phyloP scores from a whole-genome alignment of 768 basidiomycete genomes.

The Austroboletus eburneus region DNA sequence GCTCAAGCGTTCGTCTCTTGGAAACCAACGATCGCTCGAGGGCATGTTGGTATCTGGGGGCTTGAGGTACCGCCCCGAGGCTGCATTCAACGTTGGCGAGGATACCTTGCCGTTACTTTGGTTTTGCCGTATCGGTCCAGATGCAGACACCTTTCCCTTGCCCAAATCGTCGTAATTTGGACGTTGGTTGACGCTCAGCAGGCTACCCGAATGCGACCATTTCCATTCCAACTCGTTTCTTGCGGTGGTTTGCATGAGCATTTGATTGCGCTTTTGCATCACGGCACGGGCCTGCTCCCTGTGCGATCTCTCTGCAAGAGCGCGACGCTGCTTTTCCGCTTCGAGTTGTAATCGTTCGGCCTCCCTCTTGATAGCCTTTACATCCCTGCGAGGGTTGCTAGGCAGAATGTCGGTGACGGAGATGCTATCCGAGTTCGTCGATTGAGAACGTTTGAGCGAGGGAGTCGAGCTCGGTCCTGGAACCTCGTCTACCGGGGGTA shows the following conservation, averaged over 20 bases:
- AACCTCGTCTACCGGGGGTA: conserved; percentile 73
- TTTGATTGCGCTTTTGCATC: conserved; percentile 81
- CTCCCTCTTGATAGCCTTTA: conserved; percentile 79
- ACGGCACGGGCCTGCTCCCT: conserved; percentile 90
- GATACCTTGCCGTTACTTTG: conserved; percentile 39
- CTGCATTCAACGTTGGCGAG: conserved; percentile 55
- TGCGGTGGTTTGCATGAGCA: conserved; percentile 53
- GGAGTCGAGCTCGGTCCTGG: conserved; percentile 52
- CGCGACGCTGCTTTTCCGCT: conserved; percentile 81
- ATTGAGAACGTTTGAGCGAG: conserved; percentile 75
- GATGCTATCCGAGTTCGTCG: conserved; percentile 68
- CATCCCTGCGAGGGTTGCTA: conserved; percentile 45
- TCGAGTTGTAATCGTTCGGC: conserved; percentile 73
- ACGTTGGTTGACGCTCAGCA: conserved; percentile 38
- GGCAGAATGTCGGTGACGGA: conserved; percentile 51
- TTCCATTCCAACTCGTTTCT: conserved; percentile 64
- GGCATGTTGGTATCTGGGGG: conserved; percentile 33
- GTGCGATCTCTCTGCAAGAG: conserved; percentile 66
- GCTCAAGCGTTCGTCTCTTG: conserved; percentile 55
- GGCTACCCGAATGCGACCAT: conserved; percentile 38
- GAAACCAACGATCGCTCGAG: conserved; percentile 43
- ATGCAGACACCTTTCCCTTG: conserved; percentile 52
- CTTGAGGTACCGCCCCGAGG: conserved; percentile 52
- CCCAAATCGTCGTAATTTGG: conserved; percentile 25
- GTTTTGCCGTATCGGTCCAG: conserved; percentile 62